Percentiles rank a stretch among this genome's conserved stretches.
Evolutionary conservation across 306 rosid species (phyloP).

Genomic region (Fragaria vesca): DNA sequence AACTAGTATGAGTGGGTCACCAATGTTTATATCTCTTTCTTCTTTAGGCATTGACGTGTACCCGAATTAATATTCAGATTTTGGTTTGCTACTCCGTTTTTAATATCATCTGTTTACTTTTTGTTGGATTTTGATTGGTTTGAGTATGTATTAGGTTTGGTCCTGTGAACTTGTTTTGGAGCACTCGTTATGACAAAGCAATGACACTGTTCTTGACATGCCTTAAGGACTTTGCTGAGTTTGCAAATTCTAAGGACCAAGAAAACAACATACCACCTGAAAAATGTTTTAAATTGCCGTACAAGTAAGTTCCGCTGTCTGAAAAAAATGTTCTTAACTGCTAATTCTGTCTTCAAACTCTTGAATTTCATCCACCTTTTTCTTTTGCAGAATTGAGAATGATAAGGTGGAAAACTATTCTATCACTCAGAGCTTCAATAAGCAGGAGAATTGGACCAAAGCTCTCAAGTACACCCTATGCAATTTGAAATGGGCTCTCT

Average conservation of each 20-base stretch:
- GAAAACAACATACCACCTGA: constrained; percentile 93
- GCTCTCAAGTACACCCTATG: constrained; percentile 96
- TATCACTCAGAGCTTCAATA: constrained; percentile 94
- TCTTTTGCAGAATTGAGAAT: constrained; percentile 67
- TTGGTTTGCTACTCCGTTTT: neutral
- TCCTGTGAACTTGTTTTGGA: constrained; percentile 97
- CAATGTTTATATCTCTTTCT: constrained; percentile 10
- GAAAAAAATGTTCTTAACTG: neutral
- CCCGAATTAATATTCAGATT: neutral
- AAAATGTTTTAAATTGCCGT: constrained; percentile 87
- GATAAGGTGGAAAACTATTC: constrained; percentile 91
- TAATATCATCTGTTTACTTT: neutral
- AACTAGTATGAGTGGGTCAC: neutral
- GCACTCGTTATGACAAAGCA: constrained; percentile 96
- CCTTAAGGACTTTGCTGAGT: constrained; percentile 92
- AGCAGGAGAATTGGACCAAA: constrained; percentile 96
- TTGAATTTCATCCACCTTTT: neutral
- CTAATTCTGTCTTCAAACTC: neutral
- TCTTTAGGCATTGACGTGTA: neutral
- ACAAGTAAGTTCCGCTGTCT: constrained; percentile 63
- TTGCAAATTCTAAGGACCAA: constrained; percentile 81
- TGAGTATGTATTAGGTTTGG: constrained; percentile 64
- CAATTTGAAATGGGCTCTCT: constrained; percentile 97
- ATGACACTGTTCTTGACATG: constrained; percentile 85
- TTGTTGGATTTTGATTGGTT: constrained; percentile 25